Evolutionary conservation across 805 yeast genomes (phyloP).

Genomic region (Kodamaea nitidulidarum): DNA sequence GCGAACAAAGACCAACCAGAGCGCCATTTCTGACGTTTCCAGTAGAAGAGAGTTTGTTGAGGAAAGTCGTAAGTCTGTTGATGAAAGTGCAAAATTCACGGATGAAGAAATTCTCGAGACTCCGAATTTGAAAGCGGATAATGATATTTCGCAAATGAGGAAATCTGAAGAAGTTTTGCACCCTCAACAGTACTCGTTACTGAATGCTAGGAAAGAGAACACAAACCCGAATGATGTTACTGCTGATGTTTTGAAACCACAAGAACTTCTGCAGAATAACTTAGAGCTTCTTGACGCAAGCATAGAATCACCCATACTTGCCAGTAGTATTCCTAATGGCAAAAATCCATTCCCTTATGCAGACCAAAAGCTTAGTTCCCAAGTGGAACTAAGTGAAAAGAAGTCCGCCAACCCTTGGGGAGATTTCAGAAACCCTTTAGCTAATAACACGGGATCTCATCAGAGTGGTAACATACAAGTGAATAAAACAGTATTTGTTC

Average conservation of each 20-base stretch:
- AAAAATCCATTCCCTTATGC: not conserved
- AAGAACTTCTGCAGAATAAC: not conserved
- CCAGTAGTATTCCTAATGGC: not conserved
- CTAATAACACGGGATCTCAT: conserved; percentile 8
- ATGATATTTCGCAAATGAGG: too few species aligned
- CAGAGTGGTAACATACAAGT: not conserved
- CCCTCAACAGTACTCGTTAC: not conserved
- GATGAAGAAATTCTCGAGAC: not conserved
- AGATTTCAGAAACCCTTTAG: conserved; percentile 13
- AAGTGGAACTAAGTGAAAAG: conserved; percentile 2
- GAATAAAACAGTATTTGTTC: not conserved
- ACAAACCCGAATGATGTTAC: not conserved
- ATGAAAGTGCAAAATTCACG: not conserved
- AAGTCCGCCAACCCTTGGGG: conserved; percentile 35
- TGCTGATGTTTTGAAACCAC: not conserved
- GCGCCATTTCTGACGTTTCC: conserved; percentile 15
- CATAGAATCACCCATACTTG: conserved; percentile 2
- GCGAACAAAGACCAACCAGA: conserved; percentile 15
- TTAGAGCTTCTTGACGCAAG: not conserved
- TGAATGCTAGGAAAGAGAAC: not conserved
- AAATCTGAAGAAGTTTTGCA: too few species aligned
- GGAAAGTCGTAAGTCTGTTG: not conserved
- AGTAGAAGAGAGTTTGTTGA: not conserved
- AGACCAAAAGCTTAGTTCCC: conserved; percentile 7
- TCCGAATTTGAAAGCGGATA: too few species aligned